These are phyloP conservation scores for Botryotinia calthae DNA, from an alignment of 2,329 filamentous ascomycete genomes.

Conservation along the genomic window DNA sequence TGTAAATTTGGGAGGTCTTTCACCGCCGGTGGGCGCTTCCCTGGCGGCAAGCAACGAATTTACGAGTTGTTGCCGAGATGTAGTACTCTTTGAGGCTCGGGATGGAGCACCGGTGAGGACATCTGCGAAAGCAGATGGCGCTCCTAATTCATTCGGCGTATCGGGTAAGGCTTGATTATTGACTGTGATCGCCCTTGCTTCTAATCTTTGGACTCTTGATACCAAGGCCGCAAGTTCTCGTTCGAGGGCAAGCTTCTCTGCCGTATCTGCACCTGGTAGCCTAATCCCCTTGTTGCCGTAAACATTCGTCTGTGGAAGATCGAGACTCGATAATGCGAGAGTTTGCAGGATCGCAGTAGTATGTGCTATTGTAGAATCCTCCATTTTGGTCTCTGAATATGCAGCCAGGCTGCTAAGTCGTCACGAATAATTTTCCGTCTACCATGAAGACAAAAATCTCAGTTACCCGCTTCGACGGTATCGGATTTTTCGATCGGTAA, in stretches of 20 bases:
- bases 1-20: slow-evolving; percentile 35
- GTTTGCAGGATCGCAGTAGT: slow-evolving; percentile 53
- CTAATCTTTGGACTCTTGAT: slow-evolving; percentile 75
- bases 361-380: slow-evolving; percentile 53
- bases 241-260: slow-evolving; percentile 77
- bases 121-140: slow-evolving; percentile 63
- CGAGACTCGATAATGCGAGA: slow-evolving; percentile 43
- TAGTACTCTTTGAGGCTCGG: slow-evolving; percentile 37
- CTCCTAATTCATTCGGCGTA: slow-evolving; percentile 73
- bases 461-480: slow-evolving; percentile 9
- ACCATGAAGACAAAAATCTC: slow-evolving; percentile 26
- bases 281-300: slow-evolving; percentile 46
- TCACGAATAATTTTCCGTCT: slow-evolving; percentile 22
- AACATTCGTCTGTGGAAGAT: slow-evolving; percentile 26
- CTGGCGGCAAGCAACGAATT: slow-evolving; percentile 36
- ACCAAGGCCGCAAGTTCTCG: slow-evolving; percentile 77
- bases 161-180: slow-evolving; percentile 65
- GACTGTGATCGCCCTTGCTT: slow-evolving; percentile 67
- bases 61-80: slow-evolving; percentile 44
- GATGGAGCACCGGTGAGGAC: slow-evolving; percentile 41
- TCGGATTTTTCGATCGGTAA: slow-evolving; percentile 8
- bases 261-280: slow-evolving; percentile 73
- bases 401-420: slow-evolving; percentile 32
- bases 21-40: slow-evolving; percentile 32
- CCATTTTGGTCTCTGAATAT: slow-evolving; percentile 30